These are phyloP conservation scores for Stentor roeselii DNA, from an alignment of 73 alveolate species.

Conservation along the genomic window DNA sequence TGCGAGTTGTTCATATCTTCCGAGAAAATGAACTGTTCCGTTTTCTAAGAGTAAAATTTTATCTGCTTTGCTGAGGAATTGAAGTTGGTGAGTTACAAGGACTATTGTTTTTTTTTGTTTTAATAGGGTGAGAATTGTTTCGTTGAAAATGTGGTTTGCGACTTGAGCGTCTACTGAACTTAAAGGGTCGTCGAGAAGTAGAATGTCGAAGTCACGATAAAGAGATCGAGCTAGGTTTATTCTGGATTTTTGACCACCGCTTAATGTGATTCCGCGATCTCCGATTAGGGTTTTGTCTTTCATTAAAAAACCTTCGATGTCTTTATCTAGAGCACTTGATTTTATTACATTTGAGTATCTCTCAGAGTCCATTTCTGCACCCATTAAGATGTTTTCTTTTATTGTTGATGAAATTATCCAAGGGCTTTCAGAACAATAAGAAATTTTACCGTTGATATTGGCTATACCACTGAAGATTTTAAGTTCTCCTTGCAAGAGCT, in stretches of 20 bases:
- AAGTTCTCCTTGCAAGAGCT: conserved; percentile 57
- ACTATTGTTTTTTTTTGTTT: conserved; percentile 30
- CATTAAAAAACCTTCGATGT: conserved; percentile 41
- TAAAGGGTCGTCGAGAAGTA: conserved; percentile 50
- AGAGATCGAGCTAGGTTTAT: conserved; percentile 52
- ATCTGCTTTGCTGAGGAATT: conserved; percentile 23
- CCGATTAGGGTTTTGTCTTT: conserved; percentile 54
- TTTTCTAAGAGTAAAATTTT: conserved; percentile 25
- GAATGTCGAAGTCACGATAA: conserved; percentile 39
- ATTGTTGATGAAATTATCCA: conserved; percentile 64
- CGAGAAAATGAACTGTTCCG: conserved; percentile 63
- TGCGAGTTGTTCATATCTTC: conserved; percentile 53
- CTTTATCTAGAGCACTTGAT: conserved; percentile 44
- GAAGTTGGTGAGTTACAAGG: conserved; percentile 30
- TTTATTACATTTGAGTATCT: conserved; percentile 40
- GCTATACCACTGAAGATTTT: conserved; percentile 21
- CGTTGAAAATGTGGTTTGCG: conserved; percentile 9
- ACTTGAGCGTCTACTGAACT: conserved; percentile 52
- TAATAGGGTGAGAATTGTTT: conserved; percentile 17
- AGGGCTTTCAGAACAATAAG: conserved; percentile 67
- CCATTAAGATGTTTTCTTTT: conserved; percentile 57
- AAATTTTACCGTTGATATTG: conserved; percentile 46
- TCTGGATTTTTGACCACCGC: conserved; percentile 66
- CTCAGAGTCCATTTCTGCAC: conserved; percentile 42
- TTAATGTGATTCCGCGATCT: conserved; percentile 49